Evolutionary conservation across 768 basidiomycete genomes (phyloP), one percentile per base, ranked within the genome.

Genomic region (Holtermanniella nyarrowii): DNA sequence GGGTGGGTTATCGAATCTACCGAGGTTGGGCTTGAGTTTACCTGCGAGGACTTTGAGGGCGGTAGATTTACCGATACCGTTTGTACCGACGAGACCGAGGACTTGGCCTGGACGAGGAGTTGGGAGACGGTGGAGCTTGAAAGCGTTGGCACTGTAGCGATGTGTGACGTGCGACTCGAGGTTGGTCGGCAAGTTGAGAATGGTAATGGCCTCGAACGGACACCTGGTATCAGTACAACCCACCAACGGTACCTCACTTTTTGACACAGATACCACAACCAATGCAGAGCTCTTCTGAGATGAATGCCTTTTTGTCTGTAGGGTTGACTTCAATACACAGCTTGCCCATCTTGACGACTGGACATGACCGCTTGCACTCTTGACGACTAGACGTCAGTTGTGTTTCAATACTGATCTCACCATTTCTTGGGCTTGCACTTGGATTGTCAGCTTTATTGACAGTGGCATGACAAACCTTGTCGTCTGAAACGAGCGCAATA

Each of bases 251-350:
- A 31, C 39, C 84, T 70, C 66, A 95, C 93, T 96, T 99, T 76
- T 97, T 96, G 26, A 96, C 91, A 71, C 95, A 99, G 66, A 99
- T 97, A 86, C 95, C 95, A 73, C 95, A 99, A 63, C 95, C 95
- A 55, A 99, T 99, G 71, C 95, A 99, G 50, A 99, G 77, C 71
- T 93, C 90, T 72, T 99, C 95, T 23, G 95, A 97, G 74, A 99
- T 86, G 79, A 91, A 96, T 1, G 95, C 85, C 73, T 97, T 95
- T 77, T 96, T 96, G 75, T 95, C 91, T 5, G 82, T 80, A 13
- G 93, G 71, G 72, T 89, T 91, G 59, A 99, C 95, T 75, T 97
- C 95, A 61, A 97, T 97, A 77, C 95, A 99, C 21, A 99, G 78
- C 74, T 95, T 96, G 16, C 95, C 90, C 90, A 95, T 95, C 76